Evolutionary conservation across 495 filamentous ascomycete species (phyloP), one percentile per base, ranked within the genome.

Genomic region (Aspergillus saccharolyticus): DNA sequence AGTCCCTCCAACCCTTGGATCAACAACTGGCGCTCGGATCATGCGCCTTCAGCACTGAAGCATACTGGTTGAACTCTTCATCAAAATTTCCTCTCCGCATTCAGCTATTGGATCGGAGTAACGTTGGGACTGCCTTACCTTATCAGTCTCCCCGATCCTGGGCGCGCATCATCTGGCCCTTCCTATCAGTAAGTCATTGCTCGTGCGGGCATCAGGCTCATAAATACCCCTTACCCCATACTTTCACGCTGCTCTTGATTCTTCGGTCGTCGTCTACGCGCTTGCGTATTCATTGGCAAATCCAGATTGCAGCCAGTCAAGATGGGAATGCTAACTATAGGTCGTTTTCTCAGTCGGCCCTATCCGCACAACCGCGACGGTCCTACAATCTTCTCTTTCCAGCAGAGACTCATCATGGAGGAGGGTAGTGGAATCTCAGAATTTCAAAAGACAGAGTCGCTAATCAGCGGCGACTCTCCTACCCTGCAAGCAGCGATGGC

Each of bases 321-420:
- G 8, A 75, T 75, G 72, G 70, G 66, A 25, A 73, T 78, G 73
- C 73, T 78, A 70, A 78, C 73, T 14, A 68, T 77, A 44, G 63
- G 58, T 20, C 75, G 73, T 52, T 76, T 77, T 57, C 70, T 75
- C 49, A 78, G 70, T 61, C 73, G 73, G 47, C 67, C 74, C 17
- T 74, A 72, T 44, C 70, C 64, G 58, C 65, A 74, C 53, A 53
- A 62, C 7, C 67, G 65, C 49, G 66, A 75, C 70, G 74, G 73
- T 24, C 76, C 73, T 12, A 74, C 76, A 25, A 60, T 78, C 44
- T 72, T 77, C 43, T 69, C 61, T 47, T 77, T 78, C 53, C 71
- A 78, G 52, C 72, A 75, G 60, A 73, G 76, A 62, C 66, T 75
- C 50, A 64, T 74, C 57, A 76, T 75, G 70, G 70, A 74, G 44